These are phyloP conservation scores for Berkeleyomyces rouxiae DNA, from an alignment of 2,329 filamentous ascomycete genomes.

Conservation along the genomic window DNA sequence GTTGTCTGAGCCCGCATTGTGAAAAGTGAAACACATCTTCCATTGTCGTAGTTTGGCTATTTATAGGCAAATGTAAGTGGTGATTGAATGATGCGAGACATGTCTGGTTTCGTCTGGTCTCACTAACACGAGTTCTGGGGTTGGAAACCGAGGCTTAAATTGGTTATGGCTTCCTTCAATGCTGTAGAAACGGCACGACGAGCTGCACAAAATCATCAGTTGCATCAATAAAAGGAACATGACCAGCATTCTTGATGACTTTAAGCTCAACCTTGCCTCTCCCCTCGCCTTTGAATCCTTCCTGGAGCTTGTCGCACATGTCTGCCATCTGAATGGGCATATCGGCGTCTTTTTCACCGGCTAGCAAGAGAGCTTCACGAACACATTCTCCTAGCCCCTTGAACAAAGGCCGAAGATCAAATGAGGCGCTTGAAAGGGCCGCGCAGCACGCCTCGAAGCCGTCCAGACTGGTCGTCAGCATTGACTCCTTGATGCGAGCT, in stretches of 20 bases:
- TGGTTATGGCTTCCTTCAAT: background rate
- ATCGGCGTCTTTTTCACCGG: slow-evolving; percentile 27
- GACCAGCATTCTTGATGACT: slow-evolving; percentile 23
- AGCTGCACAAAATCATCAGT: slow-evolving; percentile 20
- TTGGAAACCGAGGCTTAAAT: too few relatives aligned
- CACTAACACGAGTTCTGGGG: too few relatives aligned
- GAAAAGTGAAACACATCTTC: too few relatives aligned
- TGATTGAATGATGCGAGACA: too few relatives aligned
- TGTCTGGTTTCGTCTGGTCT: too few relatives aligned
- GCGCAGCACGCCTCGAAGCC: slow-evolving; percentile 27
- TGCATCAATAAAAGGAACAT: slow-evolving; percentile 25
- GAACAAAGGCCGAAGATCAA: slow-evolving; percentile 25
- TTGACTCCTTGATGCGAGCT: slow-evolving; percentile 21
- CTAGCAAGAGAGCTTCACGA: slow-evolving; percentile 23
- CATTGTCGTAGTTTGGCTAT: too few relatives aligned
- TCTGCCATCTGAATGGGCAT: slow-evolving; percentile 24
- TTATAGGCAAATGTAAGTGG: too few relatives aligned
- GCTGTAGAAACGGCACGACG: slow-evolving; percentile 18
- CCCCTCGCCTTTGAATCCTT: slow-evolving; percentile 18
- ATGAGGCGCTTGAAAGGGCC: slow-evolving; percentile 22
- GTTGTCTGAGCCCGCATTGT: too few relatives aligned
- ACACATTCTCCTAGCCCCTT: slow-evolving; percentile 21
- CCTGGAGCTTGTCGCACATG: slow-evolving; percentile 23
- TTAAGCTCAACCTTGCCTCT: slow-evolving; percentile 20
- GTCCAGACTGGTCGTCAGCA: slow-evolving; percentile 24